phyloP scores from a whole-genome alignment of 768 basidiomycete genomes.

The Cytidiella melzeri region DNA sequence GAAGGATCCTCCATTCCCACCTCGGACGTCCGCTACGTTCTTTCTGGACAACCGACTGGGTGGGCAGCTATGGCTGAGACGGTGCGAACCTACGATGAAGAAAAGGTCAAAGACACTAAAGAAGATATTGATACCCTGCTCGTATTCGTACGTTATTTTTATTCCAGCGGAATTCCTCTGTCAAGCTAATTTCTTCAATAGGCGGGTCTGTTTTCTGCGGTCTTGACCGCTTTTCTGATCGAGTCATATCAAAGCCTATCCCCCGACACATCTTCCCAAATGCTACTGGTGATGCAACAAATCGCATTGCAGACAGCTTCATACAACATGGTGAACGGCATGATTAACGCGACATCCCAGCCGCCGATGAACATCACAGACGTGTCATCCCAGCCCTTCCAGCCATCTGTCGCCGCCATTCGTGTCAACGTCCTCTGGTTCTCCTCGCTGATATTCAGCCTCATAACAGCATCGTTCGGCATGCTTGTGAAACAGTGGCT shows the following conservation, averaged over 20 bases:
- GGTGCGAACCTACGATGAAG: neutral
- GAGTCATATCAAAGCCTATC: neutral
- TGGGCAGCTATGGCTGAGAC: slow-evolving; percentile 3
- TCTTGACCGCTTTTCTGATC: slow-evolving; percentile 1
- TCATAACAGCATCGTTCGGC: slow-evolving; percentile 4
- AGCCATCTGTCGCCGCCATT: neutral
- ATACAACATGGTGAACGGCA: neutral
- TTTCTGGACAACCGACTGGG: neutral
- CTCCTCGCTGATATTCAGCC: slow-evolving; percentile 2
- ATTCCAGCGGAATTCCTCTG: neutral
- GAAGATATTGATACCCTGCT: slow-evolving; percentile 9
- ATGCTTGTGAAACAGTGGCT: slow-evolving; percentile 9
- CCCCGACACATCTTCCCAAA: neutral
- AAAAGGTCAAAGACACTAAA: slow-evolving; percentile 1
- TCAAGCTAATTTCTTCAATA: neutral
- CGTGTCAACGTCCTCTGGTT: slow-evolving; percentile 6
- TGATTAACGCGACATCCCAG: neutral
- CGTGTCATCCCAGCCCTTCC: neutral
- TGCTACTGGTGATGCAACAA: neutral
- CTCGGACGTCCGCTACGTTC: neutral
- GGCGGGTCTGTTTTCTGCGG: slow-evolving; percentile 4
- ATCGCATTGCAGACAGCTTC: neutral
- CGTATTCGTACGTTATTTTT: slow-evolving; percentile 2
- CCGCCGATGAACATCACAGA: neutral
- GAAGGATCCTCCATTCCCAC: neutral